Base-by-base conservation (phyloP, 352 stramenopile genomes). In the Globisporangium sylvaticum region DNA sequence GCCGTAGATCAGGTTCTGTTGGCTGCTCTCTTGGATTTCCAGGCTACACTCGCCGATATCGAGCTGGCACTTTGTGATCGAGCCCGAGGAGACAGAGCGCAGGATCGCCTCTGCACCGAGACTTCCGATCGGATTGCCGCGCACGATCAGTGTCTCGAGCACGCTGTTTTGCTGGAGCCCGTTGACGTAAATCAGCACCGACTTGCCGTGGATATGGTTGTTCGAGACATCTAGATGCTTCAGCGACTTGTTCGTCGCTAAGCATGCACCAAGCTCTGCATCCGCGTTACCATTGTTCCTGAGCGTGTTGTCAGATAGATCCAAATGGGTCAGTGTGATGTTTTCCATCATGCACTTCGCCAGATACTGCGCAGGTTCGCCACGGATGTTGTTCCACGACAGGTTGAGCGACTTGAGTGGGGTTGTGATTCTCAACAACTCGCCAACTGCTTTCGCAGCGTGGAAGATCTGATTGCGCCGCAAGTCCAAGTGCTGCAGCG, bases 321-420 rank as follows among this genome's bases (percentile, higher is more conserved):
- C 71, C 25, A 94, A 67, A 46, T 80, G 76, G 22, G 72, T 82
- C 9, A 94, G 75, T 34, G 81, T 87, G 46, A 83, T 57, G 27
- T 94, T 94, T 29, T 90, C 79, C 72, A 88, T 81, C 79, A 94
- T 91, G 32, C 80, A 87, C 56, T 75, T 73, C 0, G 79, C 83
- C 9, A 94, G 62, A 58, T 87, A 75, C 54, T 84, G 75, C 27
- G 83, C 86, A 50, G 86, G 81, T 52, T 88, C 76, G 6, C 82
- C 78, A 12, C 83, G 80, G 42, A 94, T 89, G 34, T 90, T 87
- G 62, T 92, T 92, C 86, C 83, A 92, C 4, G 80, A 84, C 14
- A 94, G 52, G 27, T 94, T 87, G 14, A 94, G 72, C 5, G 77
- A 79, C 46, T 65, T 66, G 10, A 94, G 66, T 9, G 81, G 76